phyloP scores from a whole-genome alignment of 352 stramenopile species.

The Globisporangium spinosum region DNA sequence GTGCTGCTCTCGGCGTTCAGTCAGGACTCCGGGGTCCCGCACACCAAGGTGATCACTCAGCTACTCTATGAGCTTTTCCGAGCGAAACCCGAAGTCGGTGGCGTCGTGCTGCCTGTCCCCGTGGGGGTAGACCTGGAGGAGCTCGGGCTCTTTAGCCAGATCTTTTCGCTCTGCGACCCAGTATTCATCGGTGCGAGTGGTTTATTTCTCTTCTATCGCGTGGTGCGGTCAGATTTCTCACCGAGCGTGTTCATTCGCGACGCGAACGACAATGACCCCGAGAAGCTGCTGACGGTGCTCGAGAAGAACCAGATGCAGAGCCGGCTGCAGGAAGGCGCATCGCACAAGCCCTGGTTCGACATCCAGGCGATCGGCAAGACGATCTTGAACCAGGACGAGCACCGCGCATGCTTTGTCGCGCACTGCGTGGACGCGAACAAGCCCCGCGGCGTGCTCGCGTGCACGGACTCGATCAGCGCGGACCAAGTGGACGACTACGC shows the following conservation, averaged over 20 bases:
- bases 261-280: constrained; percentile 23
- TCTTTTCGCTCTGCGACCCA: constrained; percentile 50
- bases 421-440: constrained; percentile 31
- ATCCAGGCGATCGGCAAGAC: constrained; percentile 19
- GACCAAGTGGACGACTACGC: constrained; percentile 48
- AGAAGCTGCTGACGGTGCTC: constrained; percentile 26
- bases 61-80: constrained; percentile 46
- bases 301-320: constrained; percentile 31
- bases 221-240: constrained; percentile 43
- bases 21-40: constrained; percentile 25
- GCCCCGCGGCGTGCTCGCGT: constrained; percentile 40
- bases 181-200: constrained; percentile 41
- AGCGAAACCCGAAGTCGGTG: constrained; percentile 32
- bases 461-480: constrained; percentile 39
- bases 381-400: constrained; percentile 45
- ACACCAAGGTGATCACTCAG: constrained; percentile 27
- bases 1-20: constrained; percentile 51
- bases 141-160: constrained; percentile 54
- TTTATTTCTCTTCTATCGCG: constrained; percentile 58
- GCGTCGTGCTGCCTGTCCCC: constrained; percentile 47
- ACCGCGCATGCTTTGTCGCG: constrained; percentile 52
- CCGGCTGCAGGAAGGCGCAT: constrained; percentile 31
- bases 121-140: constrained; percentile 52
- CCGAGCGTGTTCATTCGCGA: constrained; percentile 34
- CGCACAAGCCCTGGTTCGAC: constrained; percentile 45